Conservation (phyloP, 2,329 filamentous ascomycete species). For the Verticillium nubilum region DNA sequence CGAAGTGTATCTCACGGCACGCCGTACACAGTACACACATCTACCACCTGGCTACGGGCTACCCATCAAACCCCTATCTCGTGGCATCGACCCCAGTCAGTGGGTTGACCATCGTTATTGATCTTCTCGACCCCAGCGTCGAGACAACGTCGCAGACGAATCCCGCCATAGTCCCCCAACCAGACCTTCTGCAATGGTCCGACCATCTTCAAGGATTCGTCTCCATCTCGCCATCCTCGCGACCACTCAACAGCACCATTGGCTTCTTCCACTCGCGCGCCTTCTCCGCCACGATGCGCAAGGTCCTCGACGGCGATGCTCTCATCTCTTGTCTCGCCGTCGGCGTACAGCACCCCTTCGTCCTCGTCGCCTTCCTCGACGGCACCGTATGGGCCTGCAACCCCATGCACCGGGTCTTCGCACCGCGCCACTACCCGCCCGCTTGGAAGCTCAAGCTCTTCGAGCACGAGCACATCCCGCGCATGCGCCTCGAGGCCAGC, state of each 20-base stretch:
- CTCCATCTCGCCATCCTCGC: constrained; percentile 45
- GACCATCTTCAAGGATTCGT: constrained; percentile 52
- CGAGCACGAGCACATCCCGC: constrained; percentile 47
- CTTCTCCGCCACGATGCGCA: constrained; percentile 46
- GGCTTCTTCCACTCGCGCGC: constrained; percentile 44
- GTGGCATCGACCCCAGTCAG: constrained; percentile 51
- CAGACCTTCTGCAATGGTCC: constrained; percentile 48
- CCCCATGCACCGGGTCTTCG: constrained; percentile 35
- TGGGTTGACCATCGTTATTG: constrained; percentile 46
- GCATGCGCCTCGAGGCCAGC: constrained; percentile 17
- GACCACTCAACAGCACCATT: constrained; percentile 45
- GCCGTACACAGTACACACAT: constrained; percentile 48
- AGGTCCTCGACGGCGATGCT: constrained; percentile 45
- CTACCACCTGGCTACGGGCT: constrained; percentile 49
- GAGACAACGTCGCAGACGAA: constrained; percentile 49
- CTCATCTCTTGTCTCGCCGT: constrained; percentile 44
- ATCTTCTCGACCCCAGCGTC: constrained; percentile 45
- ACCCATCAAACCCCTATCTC: constrained; percentile 50
- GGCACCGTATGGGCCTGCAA: constrained; percentile 47
- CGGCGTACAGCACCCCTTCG: constrained; percentile 46
- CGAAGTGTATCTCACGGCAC: constrained; percentile 42
- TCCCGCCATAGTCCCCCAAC: constrained; percentile 45
- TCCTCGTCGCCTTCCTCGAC: constrained; percentile 47
- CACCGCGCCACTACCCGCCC: constrained; percentile 29
- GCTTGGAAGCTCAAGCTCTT: constrained; percentile 39